Percentiles rank a stretch among this genome's conserved stretches.
Evolutionary conservation across 805 yeast species (phyloP).

Genomic region (Teunomyces lycoperdinae): DNA sequence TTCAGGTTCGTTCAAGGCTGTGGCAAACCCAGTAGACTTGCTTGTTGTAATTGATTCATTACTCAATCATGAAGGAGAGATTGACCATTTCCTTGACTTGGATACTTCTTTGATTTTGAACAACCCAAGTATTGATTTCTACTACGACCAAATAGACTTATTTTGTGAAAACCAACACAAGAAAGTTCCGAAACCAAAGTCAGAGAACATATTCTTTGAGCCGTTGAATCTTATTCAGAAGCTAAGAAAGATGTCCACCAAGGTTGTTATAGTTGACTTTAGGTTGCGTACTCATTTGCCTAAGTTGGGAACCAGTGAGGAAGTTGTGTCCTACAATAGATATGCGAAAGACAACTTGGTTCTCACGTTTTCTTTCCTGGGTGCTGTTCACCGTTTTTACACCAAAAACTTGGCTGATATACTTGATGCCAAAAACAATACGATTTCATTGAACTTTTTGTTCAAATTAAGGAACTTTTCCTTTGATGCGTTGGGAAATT

Average conservation of each 20-base stretch:
- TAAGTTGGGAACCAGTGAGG: slow-evolving; percentile 14
- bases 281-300: slow-evolving; percentile 31
- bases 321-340: slow-evolving; percentile 12
- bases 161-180: background rate
- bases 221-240: slow-evolving; percentile 7
- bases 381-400: slow-evolving; percentile 25
- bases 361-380: slow-evolving; percentile 19
- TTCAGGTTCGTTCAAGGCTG: slow-evolving; percentile 26
- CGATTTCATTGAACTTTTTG: slow-evolving; percentile 17
- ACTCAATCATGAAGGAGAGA: slow-evolving; percentile 1
- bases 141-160: slow-evolving; percentile 34
- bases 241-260: slow-evolving; percentile 18
- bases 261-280: slow-evolving; percentile 30
- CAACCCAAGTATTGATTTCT: slow-evolving; percentile 34
- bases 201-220: slow-evolving; percentile 1
- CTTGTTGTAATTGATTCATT: slow-evolving; percentile 17
- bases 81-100: slow-evolving; percentile 12
- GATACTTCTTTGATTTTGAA: slow-evolving; percentile 24
- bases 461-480: slow-evolving; percentile 31
- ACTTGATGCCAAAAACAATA: slow-evolving; percentile 8
- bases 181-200: background rate
- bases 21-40: slow-evolving; percentile 20
- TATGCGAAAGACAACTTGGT: slow-evolving; percentile 26
- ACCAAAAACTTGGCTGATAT: slow-evolving; percentile 19
- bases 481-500: slow-evolving; percentile 31